Base-by-base conservation (phyloP, 148 eudicot genomes). In the Arctostaphylos glauca region DNA sequence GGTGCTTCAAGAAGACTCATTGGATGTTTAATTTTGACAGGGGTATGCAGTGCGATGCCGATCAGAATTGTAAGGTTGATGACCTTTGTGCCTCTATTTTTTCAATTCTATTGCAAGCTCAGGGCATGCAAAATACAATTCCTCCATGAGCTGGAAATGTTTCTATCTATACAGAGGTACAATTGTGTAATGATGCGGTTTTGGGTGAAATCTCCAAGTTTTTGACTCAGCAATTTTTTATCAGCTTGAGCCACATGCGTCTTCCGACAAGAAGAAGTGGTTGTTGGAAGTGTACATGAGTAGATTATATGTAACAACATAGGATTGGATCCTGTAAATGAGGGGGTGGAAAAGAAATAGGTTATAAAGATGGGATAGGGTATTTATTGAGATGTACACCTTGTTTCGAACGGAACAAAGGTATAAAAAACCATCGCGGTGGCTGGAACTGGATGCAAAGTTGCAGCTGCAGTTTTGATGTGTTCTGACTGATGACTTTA, bases 291-390 rank as follows among this genome's bases (percentile, higher is more conserved):
- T 49, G 87, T 84, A 87, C 81, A 87, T 85, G 86, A 66, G 81
- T 85, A 84, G 83, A 60, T 84, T 70, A 23, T 23, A 43, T 82
- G 80, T 68, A 80, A 76, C 84, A 66, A 84, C 31, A 79, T 86
- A 88, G 88, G 82, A 79, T 80, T 58, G 78, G 79, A 46, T 86
- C 80, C 83, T 91, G 93, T 88, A 87, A 88, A 91, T 90, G 80
- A 54, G 78, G 31, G 50, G 43, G 83, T 81, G 80, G 49, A 86
- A 79, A 84, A 90, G 83, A 81, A 78, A 82, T 75, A 86, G 82
- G 75, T 41, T 87, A 79, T 71, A 81, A 81, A 68, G 68, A 80
- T 68, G 82, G 68, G 60, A 13, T 85, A 80, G 75, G 80, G 56
- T 38, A 85, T 88, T 87, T 84, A 83, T 79, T 88, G 41, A 91